Percentiles rank a stretch among this genome's conserved stretches.
Conservation (phyloP, 2,329 filamentous ascomycete genomes). For the Trichophyton schoenleinii region DNA sequence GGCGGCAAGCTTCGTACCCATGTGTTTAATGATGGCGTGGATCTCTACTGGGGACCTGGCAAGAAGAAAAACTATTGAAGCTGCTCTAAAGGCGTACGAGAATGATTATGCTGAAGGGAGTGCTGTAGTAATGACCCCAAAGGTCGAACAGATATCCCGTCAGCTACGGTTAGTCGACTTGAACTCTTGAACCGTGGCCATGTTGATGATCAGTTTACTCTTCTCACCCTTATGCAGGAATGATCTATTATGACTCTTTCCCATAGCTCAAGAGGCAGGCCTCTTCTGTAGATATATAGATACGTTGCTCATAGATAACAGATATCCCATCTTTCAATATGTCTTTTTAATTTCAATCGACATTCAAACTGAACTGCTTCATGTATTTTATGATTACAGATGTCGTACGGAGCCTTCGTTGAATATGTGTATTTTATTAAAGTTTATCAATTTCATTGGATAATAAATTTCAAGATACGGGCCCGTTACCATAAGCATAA, state of each 20-base stretch:
- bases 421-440: neutral
- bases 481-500: neutral
- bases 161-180: neutral
- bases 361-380: neutral
- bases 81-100: conserved; percentile 18
- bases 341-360: too few species aligned
- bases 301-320: too few species aligned
- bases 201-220: neutral
- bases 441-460: neutral
- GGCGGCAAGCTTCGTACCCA: conserved; percentile 21
- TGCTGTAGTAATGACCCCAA: neutral
- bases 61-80: conserved; percentile 13
- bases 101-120: conserved; percentile 15
- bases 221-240: too few species aligned
- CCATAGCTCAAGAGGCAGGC: too few species aligned
- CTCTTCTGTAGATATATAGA: neutral
- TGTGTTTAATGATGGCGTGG: conserved; percentile 21
- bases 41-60: conserved; percentile 15
- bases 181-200: neutral
- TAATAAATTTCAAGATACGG: neutral
- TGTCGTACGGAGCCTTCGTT: neutral
- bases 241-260: too few species aligned
- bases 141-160: conserved; percentile 2
- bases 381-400: neutral
- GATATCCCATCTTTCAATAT: too few species aligned